phyloP scores from a whole-genome alignment of 2,329 filamentous ascomycete genomes.

The Penicillium sp. region DNA sequence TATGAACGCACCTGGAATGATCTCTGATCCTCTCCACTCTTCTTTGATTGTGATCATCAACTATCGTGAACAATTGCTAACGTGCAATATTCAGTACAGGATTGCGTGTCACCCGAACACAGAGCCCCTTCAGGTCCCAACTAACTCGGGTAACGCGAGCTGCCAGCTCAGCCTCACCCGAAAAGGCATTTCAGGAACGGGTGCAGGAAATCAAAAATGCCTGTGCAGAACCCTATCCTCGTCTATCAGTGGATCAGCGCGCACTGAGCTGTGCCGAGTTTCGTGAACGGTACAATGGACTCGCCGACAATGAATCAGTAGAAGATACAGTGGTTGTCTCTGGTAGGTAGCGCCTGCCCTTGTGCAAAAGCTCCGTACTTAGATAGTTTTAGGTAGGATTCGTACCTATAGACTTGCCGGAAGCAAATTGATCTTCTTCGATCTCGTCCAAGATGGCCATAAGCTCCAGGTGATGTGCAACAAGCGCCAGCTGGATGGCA shows the following conservation, averaged over 20 bases:
- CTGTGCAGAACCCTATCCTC: constrained; percentile 38
- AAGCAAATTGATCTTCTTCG: constrained; percentile 77
- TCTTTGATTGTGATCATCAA: constrained; percentile 3
- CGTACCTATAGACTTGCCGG: constrained; percentile 66
- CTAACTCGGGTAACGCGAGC: constrained; percentile 20
- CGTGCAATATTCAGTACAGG: constrained; percentile 24
- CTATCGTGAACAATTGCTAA: constrained; percentile 20
- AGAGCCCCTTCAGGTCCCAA: constrained; percentile 7
- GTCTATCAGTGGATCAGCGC: constrained; percentile 28
- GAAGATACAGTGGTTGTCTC: constrained; percentile 40
- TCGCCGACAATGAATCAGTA: constrained; percentile 40
- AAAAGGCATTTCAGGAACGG: constrained; percentile 35
- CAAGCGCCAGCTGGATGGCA: constrained; percentile 45
- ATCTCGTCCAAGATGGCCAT: constrained; percentile 68
- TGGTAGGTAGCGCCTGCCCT: constrained; percentile 37
- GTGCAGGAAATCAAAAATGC: constrained; percentile 36
- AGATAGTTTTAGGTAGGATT: constrained; percentile 63
- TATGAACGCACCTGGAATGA: constrained; percentile 38
- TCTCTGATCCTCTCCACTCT: constrained; percentile 14
- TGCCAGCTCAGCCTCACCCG: constrained; percentile 30
- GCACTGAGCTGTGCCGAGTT: constrained; percentile 37
- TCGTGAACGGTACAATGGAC: constrained; percentile 33
- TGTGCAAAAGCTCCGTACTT: constrained; percentile 32
- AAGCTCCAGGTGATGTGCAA: constrained; percentile 74
- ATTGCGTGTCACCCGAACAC: constrained; percentile 11